Percentiles rank a stretch among this genome's conserved stretches.
Conservation (phyloP, 148 eudicot genomes). For the Amaranthus palmeri region DNA sequence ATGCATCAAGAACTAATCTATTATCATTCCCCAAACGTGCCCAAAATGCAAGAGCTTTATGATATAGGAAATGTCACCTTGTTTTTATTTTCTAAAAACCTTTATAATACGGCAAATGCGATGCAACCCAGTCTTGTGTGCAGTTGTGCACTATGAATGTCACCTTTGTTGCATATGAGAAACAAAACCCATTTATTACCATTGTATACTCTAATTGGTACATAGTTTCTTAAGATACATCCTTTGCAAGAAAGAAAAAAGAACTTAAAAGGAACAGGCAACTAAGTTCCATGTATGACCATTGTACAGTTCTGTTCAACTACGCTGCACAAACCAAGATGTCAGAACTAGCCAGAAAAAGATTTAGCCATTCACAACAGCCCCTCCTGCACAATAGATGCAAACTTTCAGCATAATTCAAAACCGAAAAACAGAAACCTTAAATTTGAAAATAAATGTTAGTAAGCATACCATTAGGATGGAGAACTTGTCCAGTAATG, state of each 20-base stretch:
- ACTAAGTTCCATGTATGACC: neutral
- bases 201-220: neutral
- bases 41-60: too few relatives aligned
- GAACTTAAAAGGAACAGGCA: neutral
- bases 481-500: conserved; percentile 68
- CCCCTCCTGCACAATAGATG: conserved; percentile 27
- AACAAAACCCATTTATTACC: conserved; percentile 14
- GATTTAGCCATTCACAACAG: conserved; percentile 25
- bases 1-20: too few relatives aligned
- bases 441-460: neutral
- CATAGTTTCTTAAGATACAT: neutral
- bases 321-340: neutral
- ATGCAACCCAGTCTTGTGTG: neutral
- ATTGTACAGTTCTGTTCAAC: neutral
- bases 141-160: neutral
- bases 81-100: too few relatives aligned
- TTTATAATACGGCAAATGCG: neutral
- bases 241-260: neutral
- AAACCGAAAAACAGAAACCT: neutral
- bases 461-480: conserved; percentile 55
- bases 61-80: too few relatives aligned
- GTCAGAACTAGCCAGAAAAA: neutral
- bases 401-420: neutral
- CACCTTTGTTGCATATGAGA: conserved; percentile 3
- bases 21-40: too few relatives aligned